Conservation (phyloP, 805 yeast species). For the Ascoidea rubescens region DNA sequence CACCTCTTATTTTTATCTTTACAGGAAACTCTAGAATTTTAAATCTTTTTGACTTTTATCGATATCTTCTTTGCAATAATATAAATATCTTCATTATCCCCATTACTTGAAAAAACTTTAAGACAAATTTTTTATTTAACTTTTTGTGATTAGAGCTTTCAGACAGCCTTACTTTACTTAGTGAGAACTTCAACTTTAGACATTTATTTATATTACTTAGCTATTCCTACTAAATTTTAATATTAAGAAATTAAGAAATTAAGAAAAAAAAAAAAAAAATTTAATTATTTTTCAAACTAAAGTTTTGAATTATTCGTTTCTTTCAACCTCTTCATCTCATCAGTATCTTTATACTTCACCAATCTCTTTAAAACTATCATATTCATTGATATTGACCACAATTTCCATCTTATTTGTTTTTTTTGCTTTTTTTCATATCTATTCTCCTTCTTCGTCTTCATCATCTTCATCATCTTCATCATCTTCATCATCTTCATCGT, state of each 20-base stretch:
- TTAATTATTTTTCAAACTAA: neutral
- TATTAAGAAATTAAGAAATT: no score
- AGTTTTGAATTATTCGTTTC: neutral
- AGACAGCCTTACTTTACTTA: neutral
- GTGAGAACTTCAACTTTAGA: neutral
- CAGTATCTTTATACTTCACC: neutral
- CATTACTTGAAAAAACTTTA: no score
- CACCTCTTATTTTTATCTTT: no score
- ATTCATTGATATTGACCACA: no score
- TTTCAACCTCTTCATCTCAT: neutral
- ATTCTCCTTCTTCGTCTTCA: neutral
- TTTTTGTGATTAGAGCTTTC: no score
- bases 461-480: neutral
- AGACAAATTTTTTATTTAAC: no score
- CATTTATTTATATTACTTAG: neutral
- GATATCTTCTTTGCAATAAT: no score
- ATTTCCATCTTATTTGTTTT: no score
- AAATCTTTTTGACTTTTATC: neutral
- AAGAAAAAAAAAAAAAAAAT: no score
- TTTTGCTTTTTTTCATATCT: neutral
- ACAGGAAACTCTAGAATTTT: no score
- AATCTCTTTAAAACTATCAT: neutral
- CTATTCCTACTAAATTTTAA: no score
- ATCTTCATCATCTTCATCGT: neutral
- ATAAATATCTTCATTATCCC: no score